Percentiles rank a stretch among this genome's conserved stretches.
Evolutionary conservation across 1,284 basidiomycete species (phyloP).

Genomic region (Puccinia polysora): DNA sequence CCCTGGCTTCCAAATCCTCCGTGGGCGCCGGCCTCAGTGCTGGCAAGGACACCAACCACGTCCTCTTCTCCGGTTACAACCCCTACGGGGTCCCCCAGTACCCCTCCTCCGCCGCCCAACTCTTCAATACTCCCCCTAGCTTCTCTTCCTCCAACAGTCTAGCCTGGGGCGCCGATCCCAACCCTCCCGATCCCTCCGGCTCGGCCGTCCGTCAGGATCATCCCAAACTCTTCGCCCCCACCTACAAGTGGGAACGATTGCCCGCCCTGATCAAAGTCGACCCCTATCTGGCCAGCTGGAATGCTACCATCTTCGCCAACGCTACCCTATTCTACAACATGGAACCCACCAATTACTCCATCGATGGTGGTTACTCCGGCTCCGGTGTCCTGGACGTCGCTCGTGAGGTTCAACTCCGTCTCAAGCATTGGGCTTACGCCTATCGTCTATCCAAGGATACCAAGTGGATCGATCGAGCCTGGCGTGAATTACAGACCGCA

Average conservation of each 20-base stretch:
- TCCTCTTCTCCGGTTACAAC: constrained; percentile 41
- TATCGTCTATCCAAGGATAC: constrained; percentile 87
- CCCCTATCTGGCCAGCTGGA: constrained; percentile 71
- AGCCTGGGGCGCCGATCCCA: constrained; percentile 33
- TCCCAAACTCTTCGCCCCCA: constrained; percentile 83
- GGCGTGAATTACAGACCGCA: constrained; percentile 50
- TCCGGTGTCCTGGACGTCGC: constrained; percentile 92
- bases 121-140: constrained; percentile 26
- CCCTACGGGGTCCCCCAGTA: constrained; percentile 39
- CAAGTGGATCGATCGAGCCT: constrained; percentile 62
- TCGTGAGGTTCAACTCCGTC: constrained; percentile 77
- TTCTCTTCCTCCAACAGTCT: constrained; percentile 20
- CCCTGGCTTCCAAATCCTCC: not conserved
- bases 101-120: constrained; percentile 14
- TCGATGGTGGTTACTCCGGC: constrained; percentile 53
- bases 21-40: constrained; percentile 29
- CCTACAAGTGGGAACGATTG: constrained; percentile 85
- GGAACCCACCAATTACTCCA: constrained; percentile 51
- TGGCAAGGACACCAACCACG: constrained; percentile 22
- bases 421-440: constrained; percentile 89
- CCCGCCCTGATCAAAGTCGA: constrained; percentile 71
- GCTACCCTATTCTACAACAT: constrained; percentile 66
- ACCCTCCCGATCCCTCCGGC: constrained; percentile 59
- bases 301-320: constrained; percentile 82
- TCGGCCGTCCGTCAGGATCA: constrained; percentile 70